These are phyloP conservation scores for Penicillium sp. DNA, from an alignment of 2,329 filamentous ascomycete species.

Conservation along the genomic window DNA sequence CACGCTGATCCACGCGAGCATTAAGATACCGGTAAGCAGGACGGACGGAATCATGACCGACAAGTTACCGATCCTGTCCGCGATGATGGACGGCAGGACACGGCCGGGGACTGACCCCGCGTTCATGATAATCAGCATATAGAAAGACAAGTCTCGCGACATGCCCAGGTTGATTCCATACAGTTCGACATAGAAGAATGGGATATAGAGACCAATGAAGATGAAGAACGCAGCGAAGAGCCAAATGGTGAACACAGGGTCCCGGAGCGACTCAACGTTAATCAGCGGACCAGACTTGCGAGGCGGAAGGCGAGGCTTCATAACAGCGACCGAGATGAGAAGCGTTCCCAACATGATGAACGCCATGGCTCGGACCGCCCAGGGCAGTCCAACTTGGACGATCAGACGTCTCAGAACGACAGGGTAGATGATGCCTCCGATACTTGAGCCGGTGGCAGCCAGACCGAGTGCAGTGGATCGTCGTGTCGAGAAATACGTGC, in stretches of 20 bases:
- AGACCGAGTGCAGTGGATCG: conserved; percentile 40
- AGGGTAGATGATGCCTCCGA: conserved; percentile 48
- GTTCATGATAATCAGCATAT: neutral
- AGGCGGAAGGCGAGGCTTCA: neutral
- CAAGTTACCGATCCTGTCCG: neutral
- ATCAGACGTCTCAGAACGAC: conserved; percentile 33
- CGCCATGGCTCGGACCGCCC: neutral
- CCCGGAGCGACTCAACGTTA: neutral
- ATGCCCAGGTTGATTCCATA: neutral
- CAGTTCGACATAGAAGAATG: neutral
- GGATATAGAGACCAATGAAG: neutral
- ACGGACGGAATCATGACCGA: neutral
- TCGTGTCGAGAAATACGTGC: conserved; percentile 44
- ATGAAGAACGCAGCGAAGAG: neutral
- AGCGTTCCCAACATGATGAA: conserved; percentile 1
- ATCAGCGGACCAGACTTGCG: neutral
- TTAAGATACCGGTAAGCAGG: neutral
- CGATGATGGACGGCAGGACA: neutral
- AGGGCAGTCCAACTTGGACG: neutral
- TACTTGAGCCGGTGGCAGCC: conserved; percentile 39
- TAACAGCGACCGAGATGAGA: neutral
- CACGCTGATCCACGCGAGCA: neutral
- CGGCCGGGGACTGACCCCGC: neutral
- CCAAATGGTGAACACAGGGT: neutral
- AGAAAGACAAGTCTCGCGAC: neutral